Conservation (phyloP, 768 basidiomycete species). For the Phaffia australis region DNA sequence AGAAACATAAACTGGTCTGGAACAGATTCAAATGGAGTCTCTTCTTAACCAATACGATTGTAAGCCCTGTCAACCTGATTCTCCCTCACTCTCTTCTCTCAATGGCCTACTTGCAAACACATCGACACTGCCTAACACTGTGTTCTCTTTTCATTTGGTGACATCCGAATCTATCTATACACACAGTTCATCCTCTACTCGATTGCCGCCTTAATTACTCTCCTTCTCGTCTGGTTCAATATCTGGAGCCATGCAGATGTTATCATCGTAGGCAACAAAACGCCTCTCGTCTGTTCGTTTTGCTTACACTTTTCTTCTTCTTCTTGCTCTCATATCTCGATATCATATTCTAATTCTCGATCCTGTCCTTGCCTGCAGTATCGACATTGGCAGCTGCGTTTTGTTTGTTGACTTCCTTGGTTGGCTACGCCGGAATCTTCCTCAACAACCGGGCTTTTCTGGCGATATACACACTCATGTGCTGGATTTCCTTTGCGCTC, state of each 20-base stretch:
- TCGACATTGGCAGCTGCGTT: slow-evolving; percentile 56
- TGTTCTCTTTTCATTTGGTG: neutral
- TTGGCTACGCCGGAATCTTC: slow-evolving; percentile 69
- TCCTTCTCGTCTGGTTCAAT: slow-evolving; percentile 67
- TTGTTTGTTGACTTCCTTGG: slow-evolving; percentile 53
- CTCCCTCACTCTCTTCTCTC: neutral
- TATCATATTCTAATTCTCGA: neutral
- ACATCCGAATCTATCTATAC: neutral
- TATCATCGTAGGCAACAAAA: slow-evolving; percentile 56
- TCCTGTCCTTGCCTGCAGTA: slow-evolving; percentile 34
- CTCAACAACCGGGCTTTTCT: slow-evolving; percentile 76
- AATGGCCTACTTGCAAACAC: neutral
- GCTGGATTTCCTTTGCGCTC: slow-evolving; percentile 63
- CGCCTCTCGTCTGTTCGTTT: slow-evolving; percentile 50
- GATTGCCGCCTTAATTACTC: slow-evolving; percentile 52
- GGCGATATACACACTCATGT: slow-evolving; percentile 57
- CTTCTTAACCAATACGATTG: slow-evolving; percentile 54
- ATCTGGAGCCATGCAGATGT: slow-evolving; percentile 60
- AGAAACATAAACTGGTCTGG: slow-evolving; percentile 52
- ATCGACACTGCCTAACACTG: no score
- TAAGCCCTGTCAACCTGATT: slow-evolving; percentile 34
- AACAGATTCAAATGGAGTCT: slow-evolving; percentile 75
- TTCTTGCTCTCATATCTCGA: neutral
- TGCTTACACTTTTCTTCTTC: neutral
- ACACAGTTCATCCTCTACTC: slow-evolving; percentile 52